A percentile compares a stretch with the other conserved stretches of the same genome.
Evolutionary conservation across 371 early-diverging fungal genomes (phyloP).

Genomic region (Mucor plumbeus): DNA sequence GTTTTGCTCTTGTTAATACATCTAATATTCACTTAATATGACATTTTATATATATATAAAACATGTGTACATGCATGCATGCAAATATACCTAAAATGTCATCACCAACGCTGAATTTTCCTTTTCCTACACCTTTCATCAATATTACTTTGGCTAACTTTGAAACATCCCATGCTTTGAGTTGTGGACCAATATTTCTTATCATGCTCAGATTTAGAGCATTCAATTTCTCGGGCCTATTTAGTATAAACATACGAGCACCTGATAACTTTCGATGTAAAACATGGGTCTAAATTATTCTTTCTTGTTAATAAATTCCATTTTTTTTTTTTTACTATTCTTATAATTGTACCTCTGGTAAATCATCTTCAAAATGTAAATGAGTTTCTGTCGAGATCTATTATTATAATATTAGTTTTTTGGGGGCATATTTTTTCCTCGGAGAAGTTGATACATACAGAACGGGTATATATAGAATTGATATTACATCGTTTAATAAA

Average conservation of each 20-base stretch:
- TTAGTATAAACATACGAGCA: constrained; percentile 77
- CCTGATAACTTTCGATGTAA: constrained; percentile 60
- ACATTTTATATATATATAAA: constrained; percentile 1
- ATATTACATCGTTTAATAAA: neutral
- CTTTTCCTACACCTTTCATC: constrained; percentile 73
- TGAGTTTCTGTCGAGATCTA: constrained; percentile 30
- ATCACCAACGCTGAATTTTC: constrained; percentile 96
- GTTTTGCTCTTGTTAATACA: constrained; percentile 36
- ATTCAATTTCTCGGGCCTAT: constrained; percentile 89
- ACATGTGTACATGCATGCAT: neutral
- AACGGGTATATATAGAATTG: neutral
- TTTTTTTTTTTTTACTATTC: neutral
- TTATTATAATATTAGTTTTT: no score
- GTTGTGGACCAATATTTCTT: constrained; percentile 81
- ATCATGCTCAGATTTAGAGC: constrained; percentile 92
- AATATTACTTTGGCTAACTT: constrained; percentile 89
- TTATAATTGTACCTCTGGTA: constrained; percentile 20
- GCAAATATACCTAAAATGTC: constrained; percentile 77
- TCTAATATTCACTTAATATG: constrained; percentile 24
- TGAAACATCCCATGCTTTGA: constrained; percentile 90
- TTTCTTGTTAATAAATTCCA: neutral
- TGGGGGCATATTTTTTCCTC: neutral
- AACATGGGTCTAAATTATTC: constrained; percentile 53
- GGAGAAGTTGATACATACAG: neutral
- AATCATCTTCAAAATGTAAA: constrained; percentile 25